These are phyloP conservation scores for Lycium barbarum DNA, from an alignment of 257 asterid species.

Conservation along the genomic window DNA sequence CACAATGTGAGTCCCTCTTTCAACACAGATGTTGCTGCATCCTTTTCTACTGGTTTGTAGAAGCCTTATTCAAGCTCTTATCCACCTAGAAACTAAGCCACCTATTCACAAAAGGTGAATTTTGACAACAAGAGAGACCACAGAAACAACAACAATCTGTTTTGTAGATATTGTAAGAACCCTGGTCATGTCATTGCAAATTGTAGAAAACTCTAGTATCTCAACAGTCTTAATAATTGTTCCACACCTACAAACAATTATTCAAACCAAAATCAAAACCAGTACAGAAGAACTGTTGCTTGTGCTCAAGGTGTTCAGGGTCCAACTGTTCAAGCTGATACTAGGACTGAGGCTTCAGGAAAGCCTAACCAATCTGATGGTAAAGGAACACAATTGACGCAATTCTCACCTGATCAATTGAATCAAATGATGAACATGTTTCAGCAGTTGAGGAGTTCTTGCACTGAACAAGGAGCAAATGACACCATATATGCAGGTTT, in stretches of 20 bases:
- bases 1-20: background rate
- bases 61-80: background rate
- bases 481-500: background rate
- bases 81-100: background rate
- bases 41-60: background rate
- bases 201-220: no score
- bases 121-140: no score
- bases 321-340: background rate
- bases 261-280: background rate
- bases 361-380: background rate
- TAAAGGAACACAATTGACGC: no score
- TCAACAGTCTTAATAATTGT: background rate
- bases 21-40: background rate
- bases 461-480: background rate
- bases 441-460: background rate
- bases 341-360: background rate
- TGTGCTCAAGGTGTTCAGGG: background rate
- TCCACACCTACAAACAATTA: background rate
- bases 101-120: background rate
- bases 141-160: no score
- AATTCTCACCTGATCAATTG: background rate
- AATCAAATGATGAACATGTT: conserved; percentile 3
- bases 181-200: no score
- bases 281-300: background rate
- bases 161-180: no score